Percentiles rank a stretch among this genome's conserved stretches.
Evolutionary conservation across 106 monocot genomes (phyloP).

Genomic region (Dioscorea zingiberensis): DNA sequence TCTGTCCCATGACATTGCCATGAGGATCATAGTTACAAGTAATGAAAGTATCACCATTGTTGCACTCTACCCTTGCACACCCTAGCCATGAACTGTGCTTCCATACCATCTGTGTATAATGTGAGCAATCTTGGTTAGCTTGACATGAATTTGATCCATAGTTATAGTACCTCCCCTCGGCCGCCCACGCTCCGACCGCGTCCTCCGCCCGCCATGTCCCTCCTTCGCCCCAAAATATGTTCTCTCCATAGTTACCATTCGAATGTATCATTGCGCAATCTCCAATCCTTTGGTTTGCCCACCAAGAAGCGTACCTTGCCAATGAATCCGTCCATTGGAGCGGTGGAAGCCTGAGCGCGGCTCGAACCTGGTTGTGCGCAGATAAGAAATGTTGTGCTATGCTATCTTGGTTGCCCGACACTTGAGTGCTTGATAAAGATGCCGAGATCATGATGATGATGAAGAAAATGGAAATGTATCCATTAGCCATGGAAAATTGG

Average conservation of each 20-base stretch:
- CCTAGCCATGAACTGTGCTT: constrained; percentile 2
- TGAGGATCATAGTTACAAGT: constrained; percentile 23
- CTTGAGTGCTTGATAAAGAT: too few species aligned
- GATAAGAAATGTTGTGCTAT: constrained; percentile 4
- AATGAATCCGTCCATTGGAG: constrained; percentile 3
- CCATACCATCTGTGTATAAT: constrained; percentile 22
- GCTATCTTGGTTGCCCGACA: neutral
- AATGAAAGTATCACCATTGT: constrained; percentile 6
- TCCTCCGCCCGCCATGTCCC: constrained; percentile 8
- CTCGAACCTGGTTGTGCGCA: constrained; percentile 3
- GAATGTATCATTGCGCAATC: constrained; percentile 17
- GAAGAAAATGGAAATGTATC: too few species aligned
- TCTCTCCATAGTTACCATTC: constrained; percentile 20
- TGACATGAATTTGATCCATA: neutral
- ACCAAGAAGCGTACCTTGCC: constrained; percentile 12
- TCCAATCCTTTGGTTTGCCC: constrained; percentile 6
- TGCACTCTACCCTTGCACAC: constrained; percentile 9
- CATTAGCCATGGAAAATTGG: neutral
- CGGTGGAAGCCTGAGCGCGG: neutral
- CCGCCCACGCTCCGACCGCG: constrained; percentile 1
- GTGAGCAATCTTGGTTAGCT: neutral
- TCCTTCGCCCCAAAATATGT: constrained; percentile 25
- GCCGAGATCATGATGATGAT: too few species aligned
- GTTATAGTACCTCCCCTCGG: constrained; percentile 2
- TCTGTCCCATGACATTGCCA: constrained; percentile 15